Evolutionary conservation across 495 filamentous ascomycete genomes (phyloP).

Genomic region (Neurospora sp.): DNA sequence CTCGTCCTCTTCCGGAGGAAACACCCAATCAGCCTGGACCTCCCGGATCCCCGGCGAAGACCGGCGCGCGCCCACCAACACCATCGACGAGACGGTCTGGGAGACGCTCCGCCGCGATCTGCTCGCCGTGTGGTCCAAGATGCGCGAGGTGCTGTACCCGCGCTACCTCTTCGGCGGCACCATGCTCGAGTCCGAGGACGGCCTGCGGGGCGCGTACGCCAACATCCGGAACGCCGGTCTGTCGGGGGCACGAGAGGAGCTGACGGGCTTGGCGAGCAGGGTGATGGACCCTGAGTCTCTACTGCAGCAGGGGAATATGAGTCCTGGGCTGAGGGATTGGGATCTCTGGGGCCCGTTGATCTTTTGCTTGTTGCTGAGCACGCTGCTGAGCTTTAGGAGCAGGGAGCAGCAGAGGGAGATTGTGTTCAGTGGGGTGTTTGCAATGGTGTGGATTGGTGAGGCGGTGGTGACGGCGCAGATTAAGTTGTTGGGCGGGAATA

Average conservation of each 20-base stretch:
- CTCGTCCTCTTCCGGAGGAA: constrained; percentile 7
- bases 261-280: constrained; percentile 22
- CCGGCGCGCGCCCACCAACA: constrained; percentile 82
- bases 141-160: constrained; percentile 95
- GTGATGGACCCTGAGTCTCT: constrained; percentile 38
- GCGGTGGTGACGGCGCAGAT: constrained; percentile 98
- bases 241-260: constrained; percentile 22
- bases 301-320: constrained; percentile 71
- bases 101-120: constrained; percentile 85
- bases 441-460: constrained; percentile 92
- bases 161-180: constrained; percentile 83
- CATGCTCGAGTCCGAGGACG: constrained; percentile 50
- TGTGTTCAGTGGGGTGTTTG: constrained; percentile 94
- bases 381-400: constrained; percentile 72
- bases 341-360: constrained; percentile 94
- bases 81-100: constrained; percentile 96
- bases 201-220: constrained; percentile 42
- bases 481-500: constrained; percentile 92
- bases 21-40: constrained; percentile 57
- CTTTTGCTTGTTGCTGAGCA: constrained; percentile 79
- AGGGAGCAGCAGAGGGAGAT: constrained; percentile 65
- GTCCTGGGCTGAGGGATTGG: constrained; percentile 83
- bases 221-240: constrained; percentile 38
- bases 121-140: constrained; percentile 90
- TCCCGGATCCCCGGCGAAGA: constrained; percentile 88